Evolutionary conservation across 495 filamentous ascomycete species (phyloP), one percentile per base, ranked within the genome.

Genomic region (Penicillium crystallinum): DNA sequence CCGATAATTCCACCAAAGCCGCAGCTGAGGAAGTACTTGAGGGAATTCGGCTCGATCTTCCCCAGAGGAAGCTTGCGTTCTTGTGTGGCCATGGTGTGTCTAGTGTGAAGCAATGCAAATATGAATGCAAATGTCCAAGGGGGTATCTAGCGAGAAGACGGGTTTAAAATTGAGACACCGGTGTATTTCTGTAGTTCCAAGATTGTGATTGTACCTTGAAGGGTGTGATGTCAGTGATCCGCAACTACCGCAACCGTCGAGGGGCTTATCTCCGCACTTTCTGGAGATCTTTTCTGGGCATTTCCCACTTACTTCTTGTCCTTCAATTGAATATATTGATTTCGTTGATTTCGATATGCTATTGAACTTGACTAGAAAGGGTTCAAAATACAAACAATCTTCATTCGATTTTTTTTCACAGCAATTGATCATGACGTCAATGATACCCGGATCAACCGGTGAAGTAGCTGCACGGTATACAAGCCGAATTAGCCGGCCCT

Each of bases 1-100:
- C 81, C 82, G 54, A 86, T 75, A 45, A 87, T 75, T 27, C 85
- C 85, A 40, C 85, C 85, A 0, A 86, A 34, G 2, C 74, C 79
- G 66, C 85, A 88, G 35, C 80, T 81, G 36, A 64, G 73, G 61
- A 87, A 88, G 61, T 88, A 88, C 46, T 80, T 84, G 46, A 72
- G 65, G n/a, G 80, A 80, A 61, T 82, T 85, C 51, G 83, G 77
- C 72, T 86, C 82, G 55, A 88, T 86, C 66, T 74, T 76, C 61
- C 74, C 74, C 61, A 76, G 65, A 37, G 74, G 73, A 60, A 71
- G 67, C 52, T 62, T 71, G 38, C 66, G 65, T 35, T 76, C 71
- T 50, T 69, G 63, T 23, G 38, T 50, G 11, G 69, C 66, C 73
- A 74, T 76, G 34, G 12, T 56, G 37, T 36, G 2, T 36, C 11